Evolutionary conservation across 2,329 filamentous ascomycete genomes (phyloP).

Genomic region (Aspergillus intermedius): DNA sequence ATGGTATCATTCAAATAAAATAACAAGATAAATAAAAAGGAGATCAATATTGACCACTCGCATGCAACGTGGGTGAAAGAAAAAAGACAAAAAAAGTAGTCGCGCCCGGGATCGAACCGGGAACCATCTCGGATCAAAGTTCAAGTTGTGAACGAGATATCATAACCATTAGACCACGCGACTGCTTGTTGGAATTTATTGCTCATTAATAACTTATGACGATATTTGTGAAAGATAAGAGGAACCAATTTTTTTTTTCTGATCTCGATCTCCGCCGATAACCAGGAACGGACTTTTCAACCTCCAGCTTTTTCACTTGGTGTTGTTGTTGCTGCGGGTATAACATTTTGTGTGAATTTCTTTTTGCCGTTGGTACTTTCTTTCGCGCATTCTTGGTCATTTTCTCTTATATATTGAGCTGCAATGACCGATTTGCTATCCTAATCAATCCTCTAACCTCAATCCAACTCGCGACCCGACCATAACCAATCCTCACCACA

Average conservation of each 20-base stretch:
- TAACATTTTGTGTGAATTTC: not conserved
- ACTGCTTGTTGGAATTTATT: constrained; percentile 1
- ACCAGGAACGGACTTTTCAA: not conserved
- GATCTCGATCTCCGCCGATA: not conserved
- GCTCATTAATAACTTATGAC: not conserved
- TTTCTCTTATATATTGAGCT: not conserved
- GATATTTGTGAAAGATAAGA: not conserved
- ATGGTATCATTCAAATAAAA: no score
- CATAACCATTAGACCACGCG: constrained; percentile 20
- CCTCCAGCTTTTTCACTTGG: not conserved
- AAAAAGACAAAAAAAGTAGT: constrained; percentile 10
- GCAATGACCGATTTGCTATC: no score
- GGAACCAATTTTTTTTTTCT: not conserved
- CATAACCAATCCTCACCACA: not conserved
- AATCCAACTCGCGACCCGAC: not conserved
- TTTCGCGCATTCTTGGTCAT: not conserved
- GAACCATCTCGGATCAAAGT: constrained; percentile 11
- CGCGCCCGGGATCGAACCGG: constrained; percentile 20
- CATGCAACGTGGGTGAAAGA: not conserved
- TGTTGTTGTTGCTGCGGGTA: not conserved
- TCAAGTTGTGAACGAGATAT: constrained; percentile 16
- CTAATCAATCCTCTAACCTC: no score
- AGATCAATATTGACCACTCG: constrained; percentile 3
- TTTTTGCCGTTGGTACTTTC: not conserved
- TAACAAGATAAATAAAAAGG: not conserved